Base-by-base conservation (phyloP, 1,284 basidiomycete genomes). In the Puccinia triticina region DNA sequence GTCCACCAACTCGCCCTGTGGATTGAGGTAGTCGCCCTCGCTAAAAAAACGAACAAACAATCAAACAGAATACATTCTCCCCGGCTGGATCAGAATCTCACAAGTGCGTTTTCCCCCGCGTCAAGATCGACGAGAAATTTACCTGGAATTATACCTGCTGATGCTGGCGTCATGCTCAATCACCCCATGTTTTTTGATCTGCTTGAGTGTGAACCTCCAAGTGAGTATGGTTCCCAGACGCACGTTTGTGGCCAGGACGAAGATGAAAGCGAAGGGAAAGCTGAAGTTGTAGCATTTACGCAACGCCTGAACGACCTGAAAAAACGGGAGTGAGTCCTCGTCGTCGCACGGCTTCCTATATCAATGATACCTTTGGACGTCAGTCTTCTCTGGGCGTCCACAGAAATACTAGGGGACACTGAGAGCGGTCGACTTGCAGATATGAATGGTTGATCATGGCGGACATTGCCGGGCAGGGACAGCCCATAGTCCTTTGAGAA, bases 391-490 rank as follows among this genome's bases (percentile, higher is more conserved):
- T n/a, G n/a, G n/a, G n/a, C n/a, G n/a, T n/a, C n/a, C n/a, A n/a
- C n/a, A n/a, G n/a, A n/a, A n/a, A n/a, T n/a, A n/a, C n/a, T n/a
- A n/a, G n/a, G n/a, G n/a, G n/a, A n/a, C n/a, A n/a, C n/a, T n/a
- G n/a, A n/a, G n/a, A n/a, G 26, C 18, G 46, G 67, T 32, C 10
- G n/a, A 50, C 78, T 81, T 64, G 69, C 78, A 81, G 18, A 50
- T 81, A 81, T 14, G 78, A 81, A 73, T 81, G 78, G 53, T 81
- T 81, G 40, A 81, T 81, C 78, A 81, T 81, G 5, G 78, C 34
- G 3, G 78, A 53, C 2, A 81, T 57, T 16, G 78, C 78, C 59
- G 78, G 78, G 29, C 78, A 81, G 57, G 78, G 78, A 61, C 69
- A 81, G 14, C 69, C 78, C 69, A 81, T 53, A n/a, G 14, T 29